Percentiles rank a stretch among this genome's conserved stretches.
Conservation (phyloP, 2,329 filamentous ascomycete genomes). For the Fusarium heterosporum region DNA sequence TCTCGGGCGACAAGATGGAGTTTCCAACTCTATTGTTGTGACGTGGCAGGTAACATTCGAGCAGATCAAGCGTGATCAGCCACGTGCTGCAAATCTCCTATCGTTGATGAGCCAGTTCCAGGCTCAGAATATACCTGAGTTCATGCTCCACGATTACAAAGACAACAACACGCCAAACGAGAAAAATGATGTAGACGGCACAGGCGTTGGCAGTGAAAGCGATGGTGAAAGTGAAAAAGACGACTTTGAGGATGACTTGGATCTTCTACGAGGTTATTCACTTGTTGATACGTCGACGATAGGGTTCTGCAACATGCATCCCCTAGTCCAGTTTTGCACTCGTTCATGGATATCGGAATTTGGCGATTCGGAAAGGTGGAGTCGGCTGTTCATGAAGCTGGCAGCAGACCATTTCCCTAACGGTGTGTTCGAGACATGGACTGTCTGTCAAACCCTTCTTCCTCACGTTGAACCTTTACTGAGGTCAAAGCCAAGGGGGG, state of each 20-base stretch:
- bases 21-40: conserved; percentile 9
- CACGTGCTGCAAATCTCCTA: conserved; percentile 5
- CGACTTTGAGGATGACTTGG: neutral
- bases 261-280: neutral
- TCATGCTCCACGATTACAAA: neutral
- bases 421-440: neutral
- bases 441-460: neutral
- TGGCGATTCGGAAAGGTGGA: neutral
- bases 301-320: neutral
- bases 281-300: neutral
- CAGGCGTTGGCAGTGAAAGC: neutral
- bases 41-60: conserved; percentile 23
- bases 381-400: neutral
- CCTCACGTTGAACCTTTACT: neutral
- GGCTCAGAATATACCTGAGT: neutral
- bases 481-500: neutral
- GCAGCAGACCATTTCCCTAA: neutral
- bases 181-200: neutral
- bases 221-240: neutral
- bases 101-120: conserved; percentile 28
- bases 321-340: conserved; percentile 9
- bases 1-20: conserved; percentile 14
- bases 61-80: neutral
- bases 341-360: neutral
- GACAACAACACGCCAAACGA: neutral